Evolutionary conservation across 2,329 filamentous ascomycete genomes (phyloP).

Genomic region (Bisporella sp.): DNA sequence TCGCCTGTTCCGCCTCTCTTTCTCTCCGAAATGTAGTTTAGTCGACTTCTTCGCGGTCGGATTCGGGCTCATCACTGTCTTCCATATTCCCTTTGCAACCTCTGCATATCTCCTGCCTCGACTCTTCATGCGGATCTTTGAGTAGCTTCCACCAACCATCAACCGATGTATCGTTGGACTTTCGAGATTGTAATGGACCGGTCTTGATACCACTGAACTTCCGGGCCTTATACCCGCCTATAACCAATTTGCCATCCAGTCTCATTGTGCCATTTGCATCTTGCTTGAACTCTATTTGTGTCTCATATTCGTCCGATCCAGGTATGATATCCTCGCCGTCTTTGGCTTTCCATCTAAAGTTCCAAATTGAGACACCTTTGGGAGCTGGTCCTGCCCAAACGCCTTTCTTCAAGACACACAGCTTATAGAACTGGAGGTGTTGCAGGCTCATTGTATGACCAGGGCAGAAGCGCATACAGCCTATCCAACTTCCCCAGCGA

Average conservation of each 20-base stretch:
- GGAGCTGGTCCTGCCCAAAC: constrained; percentile 2
- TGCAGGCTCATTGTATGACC: not conserved
- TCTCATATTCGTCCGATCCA: constrained; percentile 1
- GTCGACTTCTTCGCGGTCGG: too few relatives aligned
- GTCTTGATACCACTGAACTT: constrained; percentile 1
- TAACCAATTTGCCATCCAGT: not conserved
- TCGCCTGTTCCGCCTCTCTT: too few relatives aligned
- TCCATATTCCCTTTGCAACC: too few relatives aligned
- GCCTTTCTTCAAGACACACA: constrained; percentile 1
- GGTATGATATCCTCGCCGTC: not conserved
- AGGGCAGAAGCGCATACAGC: constrained; percentile 3
- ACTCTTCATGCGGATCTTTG: constrained; percentile 1
- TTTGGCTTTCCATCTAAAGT: constrained; percentile 3
- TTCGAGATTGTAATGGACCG: not conserved
- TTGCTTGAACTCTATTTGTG: constrained; percentile 1
- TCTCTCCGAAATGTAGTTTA: too few relatives aligned
- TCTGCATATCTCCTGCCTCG: not conserved
- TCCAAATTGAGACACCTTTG: constrained; percentile 1
- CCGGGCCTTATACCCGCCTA: constrained; percentile 1
- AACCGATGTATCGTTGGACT: not conserved
- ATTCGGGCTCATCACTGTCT: too few relatives aligned
- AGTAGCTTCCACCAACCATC: constrained; percentile 1
- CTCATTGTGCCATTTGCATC: constrained; percentile 1
- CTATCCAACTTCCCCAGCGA: not conserved
- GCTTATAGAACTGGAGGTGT: not conserved